A percentile compares a stretch with the other conserved stretches of the same genome.
Conservation (phyloP, 2,329 filamentous ascomycete species). For the Hypoxylon sp. region DNA sequence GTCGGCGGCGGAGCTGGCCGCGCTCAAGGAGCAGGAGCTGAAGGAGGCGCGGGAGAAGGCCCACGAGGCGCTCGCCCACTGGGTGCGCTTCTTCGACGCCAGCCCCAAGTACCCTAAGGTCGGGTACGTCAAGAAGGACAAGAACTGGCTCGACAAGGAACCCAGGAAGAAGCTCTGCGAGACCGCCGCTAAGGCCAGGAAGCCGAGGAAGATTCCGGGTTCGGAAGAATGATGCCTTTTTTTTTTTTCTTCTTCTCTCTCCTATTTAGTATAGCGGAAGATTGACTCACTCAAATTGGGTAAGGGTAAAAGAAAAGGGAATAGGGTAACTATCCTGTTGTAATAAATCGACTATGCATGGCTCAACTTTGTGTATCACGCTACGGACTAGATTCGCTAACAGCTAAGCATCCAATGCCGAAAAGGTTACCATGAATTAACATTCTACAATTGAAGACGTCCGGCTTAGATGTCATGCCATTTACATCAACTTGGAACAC, state of each 20-base stretch:
- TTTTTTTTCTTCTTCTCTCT: not conserved
- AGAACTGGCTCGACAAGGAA: slow-evolving; percentile 73
- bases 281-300: not conserved
- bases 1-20: slow-evolving; percentile 67
- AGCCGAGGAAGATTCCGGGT: slow-evolving; percentile 72
- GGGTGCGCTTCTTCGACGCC: slow-evolving; percentile 86
- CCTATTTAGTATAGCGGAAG: slow-evolving; percentile 10
- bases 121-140: slow-evolving; percentile 77
- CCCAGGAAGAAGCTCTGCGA: slow-evolving; percentile 78
- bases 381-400: not conserved
- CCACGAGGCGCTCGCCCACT: slow-evolving; percentile 79
- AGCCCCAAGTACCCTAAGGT: slow-evolving; percentile 86
- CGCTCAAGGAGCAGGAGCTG: slow-evolving; percentile 73
- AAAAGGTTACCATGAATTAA: not conserved
- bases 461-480: not conserved
- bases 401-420: not conserved
- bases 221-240: slow-evolving; percentile 46
- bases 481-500: not conserved
- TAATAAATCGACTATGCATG: slow-evolving; percentile 2
- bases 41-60: slow-evolving; percentile 76
- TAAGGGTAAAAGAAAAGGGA: not conserved
- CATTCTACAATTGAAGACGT: not conserved
- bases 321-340: not conserved
- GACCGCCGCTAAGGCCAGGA: slow-evolving; percentile 72
- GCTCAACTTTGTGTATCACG: not conserved